phyloP scores from a whole-genome alignment of 352 stramenopile genomes.

The Paralagenidium karlingii region DNA sequence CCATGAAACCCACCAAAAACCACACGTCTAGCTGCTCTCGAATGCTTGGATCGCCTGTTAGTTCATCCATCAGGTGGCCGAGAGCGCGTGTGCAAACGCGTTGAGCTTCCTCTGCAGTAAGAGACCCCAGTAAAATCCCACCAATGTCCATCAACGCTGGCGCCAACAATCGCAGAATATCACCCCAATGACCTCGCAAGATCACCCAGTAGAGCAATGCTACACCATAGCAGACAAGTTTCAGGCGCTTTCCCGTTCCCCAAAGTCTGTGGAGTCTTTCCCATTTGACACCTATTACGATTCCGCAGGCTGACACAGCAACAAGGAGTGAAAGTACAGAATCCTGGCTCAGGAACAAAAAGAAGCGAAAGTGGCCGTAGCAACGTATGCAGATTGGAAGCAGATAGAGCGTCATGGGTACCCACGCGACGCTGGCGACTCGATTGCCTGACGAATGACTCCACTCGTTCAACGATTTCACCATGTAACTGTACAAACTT shows the following conservation, averaged over 20 bases:
- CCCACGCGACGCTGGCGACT: constrained; percentile 36
- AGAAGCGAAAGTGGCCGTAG: constrained; percentile 62
- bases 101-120: constrained; percentile 27
- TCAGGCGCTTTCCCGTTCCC: constrained; percentile 53
- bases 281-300: too few species aligned
- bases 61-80: constrained; percentile 6
- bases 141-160: constrained; percentile 52
- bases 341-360: constrained; percentile 64
- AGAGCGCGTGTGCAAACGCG: constrained; percentile 22
- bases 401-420: constrained; percentile 25
- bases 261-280: too few species aligned
- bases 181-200: constrained; percentile 30
- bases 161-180: constrained; percentile 32
- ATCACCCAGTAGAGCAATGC: constrained; percentile 44
- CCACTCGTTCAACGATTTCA: constrained; percentile 25
- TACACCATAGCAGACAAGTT: constrained; percentile 41
- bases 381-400: constrained; percentile 55
- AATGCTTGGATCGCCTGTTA: too few species aligned
- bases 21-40: constrained; percentile 52
- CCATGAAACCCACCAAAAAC: constrained; percentile 54
- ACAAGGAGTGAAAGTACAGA: too few species aligned
- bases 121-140: constrained; percentile 38
- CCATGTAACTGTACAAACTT: constrained; percentile 17
- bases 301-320: too few species aligned
- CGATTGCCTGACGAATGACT: constrained; percentile 48